Evolutionary conservation across 768 basidiomycete genomes (phyloP), one percentile per base, ranked within the genome.

Genomic region (Russula olivacea): DNA sequence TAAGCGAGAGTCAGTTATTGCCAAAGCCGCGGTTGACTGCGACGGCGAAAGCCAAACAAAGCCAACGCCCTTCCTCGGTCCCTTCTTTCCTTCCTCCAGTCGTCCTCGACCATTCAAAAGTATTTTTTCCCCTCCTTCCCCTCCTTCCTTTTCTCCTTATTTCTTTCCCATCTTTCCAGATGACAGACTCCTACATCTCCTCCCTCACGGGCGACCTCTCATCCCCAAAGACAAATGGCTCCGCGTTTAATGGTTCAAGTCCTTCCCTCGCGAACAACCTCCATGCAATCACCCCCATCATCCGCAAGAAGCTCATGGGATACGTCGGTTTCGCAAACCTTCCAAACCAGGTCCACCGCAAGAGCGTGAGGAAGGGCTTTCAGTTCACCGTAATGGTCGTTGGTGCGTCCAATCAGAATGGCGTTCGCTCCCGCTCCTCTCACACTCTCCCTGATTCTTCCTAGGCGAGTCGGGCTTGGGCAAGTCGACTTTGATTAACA

Each of bases 381-480:
- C 93, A 98, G 76, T 99, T 99, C 79, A 96, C 94, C 59, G 82
- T 87, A 68, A 98, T 99, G 97, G 96, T 99, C 66, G 96, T 99
- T 73, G 96, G 96, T 96, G 69, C 71, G 93, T 87, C 58, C 59
- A 68, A 66, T 64, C 62, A 47, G 50, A 66, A 68, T 57, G 59
- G 61, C 63, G 66, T 54, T 68, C 25, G 19, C n/a, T n/a, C 5
- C 70, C 25, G 14, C 21, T 50, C 19, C 55, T 32, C 45, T 51
- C 40, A 55, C 45, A 19, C 32, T 47, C 59, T 32, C 53, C 65
- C 6, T 30, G 19, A 47, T 23, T 51, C 11, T 54, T n/a, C 67
- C 60, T 70, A 94, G 94, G 94, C 76, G 96, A 99, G 79, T 98
- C 96, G 58, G 97, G 97, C 58, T 83, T 99, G 64, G 97, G 97